These are phyloP conservation scores for Exophiala bonariae DNA, from an alignment of 2,329 filamentous ascomycete species.

Conservation along the genomic window DNA sequence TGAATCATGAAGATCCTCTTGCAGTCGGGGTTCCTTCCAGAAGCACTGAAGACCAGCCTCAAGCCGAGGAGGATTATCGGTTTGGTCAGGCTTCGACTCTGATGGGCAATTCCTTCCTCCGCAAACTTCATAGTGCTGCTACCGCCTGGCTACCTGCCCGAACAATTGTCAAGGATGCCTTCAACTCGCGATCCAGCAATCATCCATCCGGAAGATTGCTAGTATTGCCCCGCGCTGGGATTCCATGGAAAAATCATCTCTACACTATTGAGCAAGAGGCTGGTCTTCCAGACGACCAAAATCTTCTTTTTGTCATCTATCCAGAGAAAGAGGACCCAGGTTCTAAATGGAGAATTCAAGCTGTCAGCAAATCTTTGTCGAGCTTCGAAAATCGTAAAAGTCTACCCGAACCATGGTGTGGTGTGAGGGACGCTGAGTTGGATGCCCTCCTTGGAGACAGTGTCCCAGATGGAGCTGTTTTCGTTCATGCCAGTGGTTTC, in stretches of 20 bases:
- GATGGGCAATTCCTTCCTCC: slow-evolving; percentile 85
- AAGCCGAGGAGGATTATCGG: slow-evolving; percentile 75
- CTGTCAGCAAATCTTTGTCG: slow-evolving; percentile 79
- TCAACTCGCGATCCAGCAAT: slow-evolving; percentile 64
- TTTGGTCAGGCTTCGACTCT: slow-evolving; percentile 77
- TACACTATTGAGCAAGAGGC: slow-evolving; percentile 77
- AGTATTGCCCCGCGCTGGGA: slow-evolving; percentile 71
- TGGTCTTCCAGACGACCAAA: slow-evolving; percentile 44
- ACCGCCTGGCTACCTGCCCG: slow-evolving; percentile 85
- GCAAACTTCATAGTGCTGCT: slow-evolving; percentile 74
- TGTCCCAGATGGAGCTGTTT: slow-evolving; percentile 67
- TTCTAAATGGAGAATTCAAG: slow-evolving; percentile 90
- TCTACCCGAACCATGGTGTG: slow-evolving; percentile 87
- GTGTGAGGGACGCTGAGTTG: slow-evolving; percentile 81
- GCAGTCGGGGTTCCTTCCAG: slow-evolving; percentile 44
- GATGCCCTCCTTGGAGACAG: slow-evolving; percentile 56
- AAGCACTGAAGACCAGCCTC: slow-evolving; percentile 55
- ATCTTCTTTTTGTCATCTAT: slow-evolving; percentile 86
- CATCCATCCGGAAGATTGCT: slow-evolving; percentile 77
- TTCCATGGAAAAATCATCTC: slow-evolving; percentile 96
- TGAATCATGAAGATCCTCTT: slow-evolving; percentile 66
- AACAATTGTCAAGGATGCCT: slow-evolving; percentile 73
- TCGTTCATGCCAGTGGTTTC: slow-evolving; percentile 92
- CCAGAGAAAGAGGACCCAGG: slow-evolving; percentile 74
- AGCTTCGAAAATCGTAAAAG: slow-evolving; percentile 92